These are phyloP conservation scores for Dalbergia cochinchinensis DNA, from an alignment of 306 rosid genomes.

Conservation along the genomic window DNA sequence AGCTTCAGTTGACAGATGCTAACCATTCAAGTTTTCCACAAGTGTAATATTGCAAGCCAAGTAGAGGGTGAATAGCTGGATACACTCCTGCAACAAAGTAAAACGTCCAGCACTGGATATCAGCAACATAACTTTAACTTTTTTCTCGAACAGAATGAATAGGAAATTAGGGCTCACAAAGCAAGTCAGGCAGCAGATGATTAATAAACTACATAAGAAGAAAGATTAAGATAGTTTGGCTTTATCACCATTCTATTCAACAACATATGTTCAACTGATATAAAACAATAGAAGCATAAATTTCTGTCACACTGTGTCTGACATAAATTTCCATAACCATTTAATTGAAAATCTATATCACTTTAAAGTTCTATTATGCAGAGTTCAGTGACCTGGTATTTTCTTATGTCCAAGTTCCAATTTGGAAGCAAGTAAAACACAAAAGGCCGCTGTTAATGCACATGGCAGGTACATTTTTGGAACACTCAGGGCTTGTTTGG, in stretches of 20 bases:
- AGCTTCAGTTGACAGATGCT: conserved; percentile 49
- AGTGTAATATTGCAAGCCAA: conserved; percentile 89
- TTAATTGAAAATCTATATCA: background rate
- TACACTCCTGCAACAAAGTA: conserved; percentile 68
- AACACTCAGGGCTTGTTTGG: too few species aligned
- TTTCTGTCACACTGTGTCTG: background rate
- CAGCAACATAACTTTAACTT: conserved; percentile 21
- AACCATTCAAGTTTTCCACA: conserved; percentile 96
- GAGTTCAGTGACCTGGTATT: background rate
- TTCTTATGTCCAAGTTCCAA: background rate
- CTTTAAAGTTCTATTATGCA: background rate
- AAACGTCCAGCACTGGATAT: conserved; percentile 34
- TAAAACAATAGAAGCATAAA: background rate
- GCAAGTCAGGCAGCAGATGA: conserved; percentile 8
- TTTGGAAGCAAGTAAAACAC: background rate
- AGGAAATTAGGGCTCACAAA: background rate
- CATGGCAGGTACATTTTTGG: too few species aligned
- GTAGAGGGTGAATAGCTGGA: conserved; percentile 83
- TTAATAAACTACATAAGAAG: background rate
- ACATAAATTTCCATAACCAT: conserved; percentile 6
- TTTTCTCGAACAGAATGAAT: background rate
- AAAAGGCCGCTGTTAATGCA: background rate
- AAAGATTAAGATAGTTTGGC: conserved; percentile 10
- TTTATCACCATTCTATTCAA: conserved; percentile 19
- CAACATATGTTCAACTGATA: conserved; percentile 10